phyloP scores from a whole-genome alignment of 352 stramenopile genomes.

The Globisporangium spinosum region DNA sequence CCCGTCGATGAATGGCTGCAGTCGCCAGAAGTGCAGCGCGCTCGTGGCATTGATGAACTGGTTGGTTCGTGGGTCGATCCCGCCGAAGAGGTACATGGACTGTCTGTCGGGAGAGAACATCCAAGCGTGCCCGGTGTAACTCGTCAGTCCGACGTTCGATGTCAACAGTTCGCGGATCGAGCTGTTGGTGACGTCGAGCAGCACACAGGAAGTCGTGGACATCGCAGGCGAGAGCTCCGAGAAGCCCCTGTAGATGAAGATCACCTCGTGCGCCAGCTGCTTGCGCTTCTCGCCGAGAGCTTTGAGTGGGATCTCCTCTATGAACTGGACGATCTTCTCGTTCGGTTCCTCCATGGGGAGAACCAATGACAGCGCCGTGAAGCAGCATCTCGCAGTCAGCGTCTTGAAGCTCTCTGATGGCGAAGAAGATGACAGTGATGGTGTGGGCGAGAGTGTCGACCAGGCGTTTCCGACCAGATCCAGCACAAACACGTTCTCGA shows the following conservation, averaged over 20 bases:
- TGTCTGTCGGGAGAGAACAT: conserved; percentile 32
- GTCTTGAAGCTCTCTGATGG: conserved; percentile 3
- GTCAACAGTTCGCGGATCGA: conserved; percentile 27
- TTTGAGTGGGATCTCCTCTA: conserved; percentile 20
- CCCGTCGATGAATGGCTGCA: conserved; percentile 30
- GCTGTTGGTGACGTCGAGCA: conserved; percentile 36
- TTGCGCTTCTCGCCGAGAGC: conserved; percentile 10
- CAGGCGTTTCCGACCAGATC: conserved; percentile 50
- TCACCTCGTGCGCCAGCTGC: conserved; percentile 13
- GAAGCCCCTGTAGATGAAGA: conserved; percentile 63
- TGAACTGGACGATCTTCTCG: conserved; percentile 18
- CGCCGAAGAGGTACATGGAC: conserved; percentile 63
- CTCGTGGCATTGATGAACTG: conserved; percentile 36
- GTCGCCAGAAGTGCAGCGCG: conserved; percentile 60
- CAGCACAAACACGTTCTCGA: conserved; percentile 39
- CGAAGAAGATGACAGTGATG: background rate
- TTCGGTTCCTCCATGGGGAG: conserved; percentile 29
- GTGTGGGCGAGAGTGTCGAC: conserved; percentile 24
- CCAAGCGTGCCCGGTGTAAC: conserved; percentile 45
- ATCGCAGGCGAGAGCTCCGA: conserved; percentile 27
- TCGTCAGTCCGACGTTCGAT: conserved; percentile 33
- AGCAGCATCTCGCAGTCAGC: conserved; percentile 33
- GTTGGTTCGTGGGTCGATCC: conserved; percentile 25
- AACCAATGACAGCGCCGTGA: conserved; percentile 28
- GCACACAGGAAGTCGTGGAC: conserved; percentile 27